These are phyloP conservation scores for Paracoccidioides brasiliensis DNA, from an alignment of 2,329 filamentous ascomycete species.

Conservation along the genomic window DNA sequence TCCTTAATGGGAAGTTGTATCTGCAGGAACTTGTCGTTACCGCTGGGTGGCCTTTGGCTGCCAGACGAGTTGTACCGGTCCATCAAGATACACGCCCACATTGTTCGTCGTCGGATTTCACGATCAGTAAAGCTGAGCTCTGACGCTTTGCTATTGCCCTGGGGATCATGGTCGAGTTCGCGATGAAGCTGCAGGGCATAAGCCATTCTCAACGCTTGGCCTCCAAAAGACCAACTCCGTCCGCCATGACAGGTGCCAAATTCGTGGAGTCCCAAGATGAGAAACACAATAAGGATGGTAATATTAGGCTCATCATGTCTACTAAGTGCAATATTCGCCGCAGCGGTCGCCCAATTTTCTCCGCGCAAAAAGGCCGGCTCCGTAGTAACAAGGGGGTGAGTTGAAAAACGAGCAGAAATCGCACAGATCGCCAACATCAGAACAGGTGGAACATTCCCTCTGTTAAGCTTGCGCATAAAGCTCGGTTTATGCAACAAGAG, in stretches of 20 bases:
- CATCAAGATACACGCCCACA: slow-evolving; percentile 98
- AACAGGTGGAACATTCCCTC: slow-evolving; percentile 73
- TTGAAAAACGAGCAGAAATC: slow-evolving; percentile 87
- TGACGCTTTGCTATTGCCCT: slow-evolving; percentile 46
- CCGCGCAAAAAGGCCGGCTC: slow-evolving; percentile 75
- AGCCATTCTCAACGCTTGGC: slow-evolving; percentile 92
- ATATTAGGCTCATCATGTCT: slow-evolving; percentile 93
- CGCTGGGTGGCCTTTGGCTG: slow-evolving; percentile 80
- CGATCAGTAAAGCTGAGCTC: slow-evolving; percentile 80
- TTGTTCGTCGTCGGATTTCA: slow-evolving; percentile 81
- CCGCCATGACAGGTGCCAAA: slow-evolving; percentile 96
- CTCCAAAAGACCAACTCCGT: slow-evolving; percentile 88
- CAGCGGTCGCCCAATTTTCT: slow-evolving; percentile 78
- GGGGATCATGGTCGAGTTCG: slow-evolving; percentile 72
- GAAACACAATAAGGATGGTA: slow-evolving; percentile 79
- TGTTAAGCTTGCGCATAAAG: slow-evolving; percentile 72
- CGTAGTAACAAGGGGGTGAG: slow-evolving; percentile 64
- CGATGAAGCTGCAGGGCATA: slow-evolving; percentile 89
- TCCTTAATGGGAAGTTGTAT: slow-evolving; percentile 88
- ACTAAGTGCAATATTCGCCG: slow-evolving; percentile 74
- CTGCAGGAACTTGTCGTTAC: slow-evolving; percentile 76
- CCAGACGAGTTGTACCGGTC: slow-evolving; percentile 95
- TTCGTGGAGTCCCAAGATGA: slow-evolving; percentile 82
- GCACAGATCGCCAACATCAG: slow-evolving; percentile 89
- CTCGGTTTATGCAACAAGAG: slow-evolving; percentile 91